Percentiles rank a stretch among this genome's conserved stretches.
phyloP scores from a whole-genome alignment of 306 rosid genomes.

The Purshia tridentata region DNA sequence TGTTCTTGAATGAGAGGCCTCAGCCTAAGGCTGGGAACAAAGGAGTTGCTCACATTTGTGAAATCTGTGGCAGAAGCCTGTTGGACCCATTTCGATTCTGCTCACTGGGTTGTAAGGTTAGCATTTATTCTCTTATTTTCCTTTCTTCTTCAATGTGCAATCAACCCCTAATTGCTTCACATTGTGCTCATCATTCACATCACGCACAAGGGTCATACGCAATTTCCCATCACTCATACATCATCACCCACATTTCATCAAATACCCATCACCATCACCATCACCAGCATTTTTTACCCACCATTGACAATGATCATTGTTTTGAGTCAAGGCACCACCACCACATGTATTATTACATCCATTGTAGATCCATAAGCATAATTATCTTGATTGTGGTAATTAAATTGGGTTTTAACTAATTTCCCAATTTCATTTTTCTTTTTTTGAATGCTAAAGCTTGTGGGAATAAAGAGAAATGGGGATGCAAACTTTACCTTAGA shows the following conservation, averaged over 20 bases:
- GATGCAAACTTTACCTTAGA: slow-evolving; percentile 66
- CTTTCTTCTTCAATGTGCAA: slow-evolving; percentile 22
- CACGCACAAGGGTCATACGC: no score
- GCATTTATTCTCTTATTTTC: slow-evolving; percentile 5
- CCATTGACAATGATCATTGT: slow-evolving; percentile 21
- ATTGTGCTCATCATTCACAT: background rate
- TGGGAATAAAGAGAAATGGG: slow-evolving; percentile 77
- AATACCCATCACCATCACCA: background rate
- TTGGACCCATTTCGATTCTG: slow-evolving; percentile 89
- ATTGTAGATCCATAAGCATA: slow-evolving; percentile 7
- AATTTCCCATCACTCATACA: no score
- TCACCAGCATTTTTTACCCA: slow-evolving; percentile 38
- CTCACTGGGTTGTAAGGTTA: slow-evolving; percentile 96
- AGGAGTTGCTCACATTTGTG: slow-evolving; percentile 78
- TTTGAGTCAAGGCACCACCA: background rate
- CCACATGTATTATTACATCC: no score
- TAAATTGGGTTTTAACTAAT: slow-evolving; percentile 7
- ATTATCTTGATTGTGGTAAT: background rate
- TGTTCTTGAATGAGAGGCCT: slow-evolving; percentile 94
- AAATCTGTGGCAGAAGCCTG: slow-evolving; percentile 86
- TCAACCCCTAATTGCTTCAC: slow-evolving; percentile 19
- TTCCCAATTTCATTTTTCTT: background rate
- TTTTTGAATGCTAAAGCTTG: slow-evolving; percentile 52
- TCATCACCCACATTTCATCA: slow-evolving; percentile 20
- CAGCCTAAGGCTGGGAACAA: slow-evolving; percentile 77